Evolutionary conservation across 257 asterid genomes (phyloP).

Genomic region (Solanum chiquidenum): DNA sequence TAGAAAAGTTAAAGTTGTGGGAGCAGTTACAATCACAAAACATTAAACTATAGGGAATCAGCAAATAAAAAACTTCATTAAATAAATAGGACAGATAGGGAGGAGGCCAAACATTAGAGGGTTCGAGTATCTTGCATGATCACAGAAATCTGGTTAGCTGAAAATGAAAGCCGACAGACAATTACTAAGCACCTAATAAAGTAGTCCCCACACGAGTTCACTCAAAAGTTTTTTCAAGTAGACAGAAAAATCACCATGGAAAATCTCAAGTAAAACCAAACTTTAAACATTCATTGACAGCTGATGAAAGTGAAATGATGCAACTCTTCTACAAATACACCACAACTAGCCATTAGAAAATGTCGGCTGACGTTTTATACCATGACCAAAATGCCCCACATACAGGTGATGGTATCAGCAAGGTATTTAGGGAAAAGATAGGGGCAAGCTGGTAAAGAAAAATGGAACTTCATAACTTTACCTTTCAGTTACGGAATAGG

Average conservation of each 20-base stretch:
- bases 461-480: conserved; percentile 31
- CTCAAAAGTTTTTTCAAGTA: conserved; percentile 10
- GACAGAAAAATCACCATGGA: conserved; percentile 4
- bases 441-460: conserved; percentile 17
- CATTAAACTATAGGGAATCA: conserved; percentile 17
- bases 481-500: conserved; percentile 26
- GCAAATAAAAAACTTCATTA: conserved; percentile 11
- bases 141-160: conserved; percentile 35
- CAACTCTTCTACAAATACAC: conserved; percentile 35
- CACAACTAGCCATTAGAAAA: conserved; percentile 23
- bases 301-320: conserved; percentile 40
- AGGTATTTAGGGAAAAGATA: background rate
- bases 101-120: conserved; percentile 16
- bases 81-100: conserved; percentile 11
- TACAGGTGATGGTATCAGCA: background rate
- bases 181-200: conserved; percentile 29
- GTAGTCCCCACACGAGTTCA: conserved; percentile 28
- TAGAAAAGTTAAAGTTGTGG: conserved; percentile 29
- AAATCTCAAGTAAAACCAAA: conserved; percentile 1
- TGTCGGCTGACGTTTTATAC: conserved; percentile 6
- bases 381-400: conserved; percentile 28
- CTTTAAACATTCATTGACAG: conserved; percentile 13
- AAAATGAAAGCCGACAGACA: conserved; percentile 38
- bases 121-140: conserved; percentile 56
- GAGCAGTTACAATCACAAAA: conserved; percentile 36